Evolutionary conservation across 176 grass and related monocot species (phyloP).

Genomic region (Aegilops speltoides): DNA sequence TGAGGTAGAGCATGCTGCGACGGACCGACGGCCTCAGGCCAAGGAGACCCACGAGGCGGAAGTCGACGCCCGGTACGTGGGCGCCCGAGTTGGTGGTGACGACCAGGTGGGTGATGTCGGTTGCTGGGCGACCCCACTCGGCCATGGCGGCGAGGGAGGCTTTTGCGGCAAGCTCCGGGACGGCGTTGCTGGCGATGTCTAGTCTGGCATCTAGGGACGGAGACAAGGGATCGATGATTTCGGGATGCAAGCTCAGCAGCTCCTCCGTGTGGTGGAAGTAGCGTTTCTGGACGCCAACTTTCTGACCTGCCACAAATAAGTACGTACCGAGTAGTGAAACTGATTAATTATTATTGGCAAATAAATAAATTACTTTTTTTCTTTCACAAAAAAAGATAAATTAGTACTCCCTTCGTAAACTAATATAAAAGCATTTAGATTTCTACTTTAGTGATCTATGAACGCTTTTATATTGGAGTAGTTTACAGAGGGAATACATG

Average conservation of each 20-base stretch:
- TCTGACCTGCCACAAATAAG: too few species aligned
- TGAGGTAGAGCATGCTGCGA: background rate
- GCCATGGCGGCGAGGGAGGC: background rate
- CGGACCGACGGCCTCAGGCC: background rate
- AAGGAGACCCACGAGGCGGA: background rate
- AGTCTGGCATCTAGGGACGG: slow-evolving; percentile 36
- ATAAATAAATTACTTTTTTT: too few species aligned
- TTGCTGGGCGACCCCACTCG: background rate
- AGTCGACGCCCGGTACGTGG: background rate
- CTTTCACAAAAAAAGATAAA: too few species aligned
- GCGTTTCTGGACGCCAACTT: slow-evolving; percentile 8
- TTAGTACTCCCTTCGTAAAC: too few species aligned
- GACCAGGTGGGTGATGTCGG: background rate
- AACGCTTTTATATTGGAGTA: too few species aligned
- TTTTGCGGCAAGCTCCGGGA: background rate
- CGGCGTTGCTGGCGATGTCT: background rate
- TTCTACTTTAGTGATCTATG: too few species aligned
- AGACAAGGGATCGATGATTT: slow-evolving; percentile 12
- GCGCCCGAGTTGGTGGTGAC: background rate
- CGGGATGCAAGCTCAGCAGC: slow-evolving; percentile 6
- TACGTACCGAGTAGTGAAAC: too few species aligned
- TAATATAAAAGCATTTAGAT: too few species aligned
- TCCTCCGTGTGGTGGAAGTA: slow-evolving; percentile 35
- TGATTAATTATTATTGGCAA: too few species aligned
- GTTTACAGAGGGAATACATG: too few species aligned